These are phyloP conservation scores for Dothidotthia symphoricarpi DNA, from an alignment of 2,329 filamentous ascomycete species.

Conservation along the genomic window DNA sequence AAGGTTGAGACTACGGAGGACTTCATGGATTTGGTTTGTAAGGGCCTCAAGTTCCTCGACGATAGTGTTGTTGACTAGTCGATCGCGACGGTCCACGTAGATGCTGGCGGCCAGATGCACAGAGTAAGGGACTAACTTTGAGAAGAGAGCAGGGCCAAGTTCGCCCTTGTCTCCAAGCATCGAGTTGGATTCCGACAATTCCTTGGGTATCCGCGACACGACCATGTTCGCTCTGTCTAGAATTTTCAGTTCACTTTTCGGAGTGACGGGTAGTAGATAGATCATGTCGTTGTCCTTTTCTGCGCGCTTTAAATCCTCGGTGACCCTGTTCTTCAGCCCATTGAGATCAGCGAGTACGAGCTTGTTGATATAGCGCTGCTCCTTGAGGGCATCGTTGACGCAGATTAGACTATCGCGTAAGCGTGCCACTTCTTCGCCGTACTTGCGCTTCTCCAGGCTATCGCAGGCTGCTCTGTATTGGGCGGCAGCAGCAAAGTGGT, in stretches of 20 bases:
- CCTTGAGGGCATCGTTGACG: slow-evolving; percentile 81
- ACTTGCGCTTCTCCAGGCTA: slow-evolving; percentile 87
- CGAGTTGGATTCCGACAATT: slow-evolving; percentile 76
- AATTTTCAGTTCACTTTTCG: slow-evolving; percentile 81
- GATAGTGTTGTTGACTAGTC: slow-evolving; percentile 84
- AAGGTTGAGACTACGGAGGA: slow-evolving; percentile 78
- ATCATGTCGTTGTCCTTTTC: slow-evolving; percentile 97
- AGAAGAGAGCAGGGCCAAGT: slow-evolving; percentile 82
- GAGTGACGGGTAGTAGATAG: slow-evolving; percentile 81
- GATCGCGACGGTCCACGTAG: slow-evolving; percentile 86
- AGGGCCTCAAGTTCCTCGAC: slow-evolving; percentile 80
- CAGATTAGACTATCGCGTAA: slow-evolving; percentile 78
- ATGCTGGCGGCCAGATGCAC: slow-evolving; percentile 94
- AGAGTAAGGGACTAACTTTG: slow-evolving; percentile 89
- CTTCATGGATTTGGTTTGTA: slow-evolving; percentile 74
- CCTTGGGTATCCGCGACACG: slow-evolving; percentile 70
- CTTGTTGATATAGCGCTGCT: slow-evolving; percentile 78
- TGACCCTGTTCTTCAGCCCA: slow-evolving; percentile 75
- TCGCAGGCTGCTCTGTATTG: slow-evolving; percentile 90
- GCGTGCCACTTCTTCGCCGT: slow-evolving; percentile 91
- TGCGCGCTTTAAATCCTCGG: slow-evolving; percentile 84
- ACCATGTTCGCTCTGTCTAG: slow-evolving; percentile 92
- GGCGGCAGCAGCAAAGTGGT: slow-evolving; percentile 93
- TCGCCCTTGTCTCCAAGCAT: slow-evolving; percentile 77
- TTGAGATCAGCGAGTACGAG: slow-evolving; percentile 78